Evolutionary conservation across 495 filamentous ascomycete species (phyloP).

Genomic region (Hypoxylon fuscum): DNA sequence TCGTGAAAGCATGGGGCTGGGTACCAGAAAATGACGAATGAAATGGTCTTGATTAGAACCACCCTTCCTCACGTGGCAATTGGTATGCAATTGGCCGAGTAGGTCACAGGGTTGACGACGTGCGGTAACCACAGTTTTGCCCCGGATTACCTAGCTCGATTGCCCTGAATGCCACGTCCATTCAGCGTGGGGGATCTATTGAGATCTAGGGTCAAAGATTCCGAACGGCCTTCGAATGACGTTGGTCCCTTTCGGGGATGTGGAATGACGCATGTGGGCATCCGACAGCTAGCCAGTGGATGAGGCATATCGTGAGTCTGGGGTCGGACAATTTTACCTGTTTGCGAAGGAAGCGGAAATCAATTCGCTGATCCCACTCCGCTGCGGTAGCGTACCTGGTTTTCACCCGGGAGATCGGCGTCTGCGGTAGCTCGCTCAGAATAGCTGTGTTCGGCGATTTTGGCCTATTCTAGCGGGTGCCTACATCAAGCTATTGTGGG

Average conservation of each 20-base stretch:
- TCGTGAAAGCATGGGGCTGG: constrained; percentile 55
- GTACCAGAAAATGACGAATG: constrained; percentile 19
- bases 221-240: constrained; percentile 20
- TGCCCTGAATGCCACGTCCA: constrained; percentile 1
- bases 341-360: constrained; percentile 10
- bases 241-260: background rate
- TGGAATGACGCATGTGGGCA: background rate
- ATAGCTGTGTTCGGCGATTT: constrained; percentile 41
- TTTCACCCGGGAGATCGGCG: constrained; percentile 23
- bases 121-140: constrained; percentile 3
- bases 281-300: constrained; percentile 5
- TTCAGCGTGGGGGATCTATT: constrained; percentile 11
- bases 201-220: constrained; percentile 13
- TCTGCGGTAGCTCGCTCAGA: constrained; percentile 4
- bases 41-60: background rate
- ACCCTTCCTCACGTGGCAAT: background rate
- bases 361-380: constrained; percentile 11
- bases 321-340: constrained; percentile 29
- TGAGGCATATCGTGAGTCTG: background rate
- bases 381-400: constrained; percentile 12
- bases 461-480: constrained; percentile 22
- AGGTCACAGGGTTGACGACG: background rate
- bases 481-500: constrained; percentile 17
- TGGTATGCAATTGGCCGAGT: constrained; percentile 1
- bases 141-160: constrained; percentile 21